Evolutionary conservation across 345 rosid species (phyloP).

Genomic region (Gossypium arboreum): DNA sequence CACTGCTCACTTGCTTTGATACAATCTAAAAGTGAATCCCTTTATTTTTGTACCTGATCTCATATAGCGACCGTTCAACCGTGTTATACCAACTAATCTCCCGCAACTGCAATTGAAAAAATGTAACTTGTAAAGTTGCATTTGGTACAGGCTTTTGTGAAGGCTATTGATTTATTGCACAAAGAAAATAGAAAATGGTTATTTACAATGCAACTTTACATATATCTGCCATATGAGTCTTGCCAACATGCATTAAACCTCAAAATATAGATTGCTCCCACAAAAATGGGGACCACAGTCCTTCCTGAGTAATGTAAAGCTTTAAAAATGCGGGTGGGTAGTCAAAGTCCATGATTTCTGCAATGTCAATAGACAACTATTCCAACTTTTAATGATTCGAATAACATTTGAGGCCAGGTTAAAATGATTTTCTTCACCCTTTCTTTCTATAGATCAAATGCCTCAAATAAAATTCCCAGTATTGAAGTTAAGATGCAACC

Average conservation of each 20-base stretch:
- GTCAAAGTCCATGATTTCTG: constrained; percentile 98
- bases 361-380: constrained; percentile 14
- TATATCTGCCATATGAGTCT: background rate
- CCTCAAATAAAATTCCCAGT: background rate
- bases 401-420: background rate
- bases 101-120: constrained; percentile 25
- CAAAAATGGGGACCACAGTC: constrained; percentile 93
- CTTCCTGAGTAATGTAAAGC: constrained; percentile 96
- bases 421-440: background rate
- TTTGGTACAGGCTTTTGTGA: too few relatives aligned
- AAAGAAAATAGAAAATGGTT: too few relatives aligned
- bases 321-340: constrained; percentile 94
- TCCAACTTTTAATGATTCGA: background rate
- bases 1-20: background rate
- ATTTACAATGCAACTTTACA: too few relatives aligned
- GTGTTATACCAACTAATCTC: constrained; percentile 98
- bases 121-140: too few relatives aligned
- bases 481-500: background rate
- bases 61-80: constrained; percentile 95
- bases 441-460: background rate
- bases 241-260: background rate
- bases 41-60: constrained; percentile 72
- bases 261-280: background rate
- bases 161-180: too few relatives aligned
- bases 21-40: too few relatives aligned